Evolutionary conservation across 2,329 filamentous ascomycete genomes (phyloP).

Genomic region (Mariannaea elegans): DNA sequence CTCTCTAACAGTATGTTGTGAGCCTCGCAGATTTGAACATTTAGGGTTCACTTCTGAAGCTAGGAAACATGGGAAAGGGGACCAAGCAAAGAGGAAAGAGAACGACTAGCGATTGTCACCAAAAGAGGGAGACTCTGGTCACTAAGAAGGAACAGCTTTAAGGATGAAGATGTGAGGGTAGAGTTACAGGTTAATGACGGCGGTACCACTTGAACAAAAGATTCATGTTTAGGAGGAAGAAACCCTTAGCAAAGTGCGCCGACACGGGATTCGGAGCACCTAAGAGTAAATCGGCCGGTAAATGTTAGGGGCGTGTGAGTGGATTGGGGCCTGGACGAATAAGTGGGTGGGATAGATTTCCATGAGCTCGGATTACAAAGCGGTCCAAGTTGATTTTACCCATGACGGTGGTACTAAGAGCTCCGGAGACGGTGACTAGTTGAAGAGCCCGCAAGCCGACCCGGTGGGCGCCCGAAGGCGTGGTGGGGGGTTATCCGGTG

Average conservation of each 20-base stretch:
- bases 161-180: neutral
- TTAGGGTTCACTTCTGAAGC: neutral
- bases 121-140: neutral
- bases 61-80: neutral
- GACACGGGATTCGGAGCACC: slow-evolving; percentile 17
- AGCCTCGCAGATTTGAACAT: neutral
- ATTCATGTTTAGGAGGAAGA: slow-evolving; percentile 5
- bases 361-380: slow-evolving; percentile 22
- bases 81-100: neutral
- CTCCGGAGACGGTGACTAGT: neutral
- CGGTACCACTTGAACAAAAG: slow-evolving; percentile 1
- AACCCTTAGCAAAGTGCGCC: slow-evolving; percentile 1
- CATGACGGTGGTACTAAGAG: slow-evolving; percentile 6
- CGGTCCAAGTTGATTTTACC: neutral
- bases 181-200: neutral
- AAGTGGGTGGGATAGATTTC: slow-evolving; percentile 8
- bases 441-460: neutral
- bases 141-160: neutral
- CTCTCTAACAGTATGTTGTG: slow-evolving; percentile 6
- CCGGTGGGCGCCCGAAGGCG: neutral
- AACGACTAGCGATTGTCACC: neutral
- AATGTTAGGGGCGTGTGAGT: slow-evolving; percentile 10
- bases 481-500: neutral
- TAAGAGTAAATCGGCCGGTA: slow-evolving; percentile 13
- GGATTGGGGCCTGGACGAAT: neutral